Evolutionary conservation across 768 basidiomycete species (phyloP), one percentile per base, ranked within the genome.

Genomic region (Glaciozyma martinii): DNA sequence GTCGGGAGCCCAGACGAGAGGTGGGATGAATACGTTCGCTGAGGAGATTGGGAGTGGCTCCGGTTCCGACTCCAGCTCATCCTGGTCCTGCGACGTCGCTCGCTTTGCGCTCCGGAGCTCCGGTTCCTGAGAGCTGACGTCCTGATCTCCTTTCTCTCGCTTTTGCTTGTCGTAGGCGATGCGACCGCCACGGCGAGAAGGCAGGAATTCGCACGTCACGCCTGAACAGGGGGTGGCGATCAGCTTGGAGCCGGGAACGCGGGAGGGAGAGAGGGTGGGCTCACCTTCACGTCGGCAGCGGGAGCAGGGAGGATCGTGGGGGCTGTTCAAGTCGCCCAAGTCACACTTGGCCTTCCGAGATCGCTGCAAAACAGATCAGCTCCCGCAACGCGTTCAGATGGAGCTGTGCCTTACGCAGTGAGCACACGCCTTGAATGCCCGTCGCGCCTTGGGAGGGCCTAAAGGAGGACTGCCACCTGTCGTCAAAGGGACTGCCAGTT

Each of bases 281-380:
- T 33, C 33, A 33, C 33, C 33, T 33, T 67, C 65, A n/a, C 71
- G 42, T 43, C 64, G 63, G 56, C 72, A 73, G 7, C 72, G 52
- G 5, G 70, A 62, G 59, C 72, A 73, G 2, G 72, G 72, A 2
- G 72, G 72, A 3, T 71, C 68, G 27, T 58, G 32, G 5, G 68
- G 65, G 12, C 32, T 32, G 44, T 68, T 60, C 37, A 68, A 46
- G 61, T 68, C 67, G 16, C 67, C 25, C 46, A 65, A 21, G 30
- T 65, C 64, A 29, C 64, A 60, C 21, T 47, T 44, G 23, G 58
- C 59, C 54, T 65, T 56, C 3, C 55, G 55, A 13, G 5, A 5
- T 6, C 55, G 44, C 44, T 46, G 44, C 18, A 46, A 13, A 18
- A 46, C 6, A 23, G 23, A 46, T 46, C 18, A 23, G 44, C 18